Conservation (phyloP, 257 asterid species). For the Jasminum sambac region DNA sequence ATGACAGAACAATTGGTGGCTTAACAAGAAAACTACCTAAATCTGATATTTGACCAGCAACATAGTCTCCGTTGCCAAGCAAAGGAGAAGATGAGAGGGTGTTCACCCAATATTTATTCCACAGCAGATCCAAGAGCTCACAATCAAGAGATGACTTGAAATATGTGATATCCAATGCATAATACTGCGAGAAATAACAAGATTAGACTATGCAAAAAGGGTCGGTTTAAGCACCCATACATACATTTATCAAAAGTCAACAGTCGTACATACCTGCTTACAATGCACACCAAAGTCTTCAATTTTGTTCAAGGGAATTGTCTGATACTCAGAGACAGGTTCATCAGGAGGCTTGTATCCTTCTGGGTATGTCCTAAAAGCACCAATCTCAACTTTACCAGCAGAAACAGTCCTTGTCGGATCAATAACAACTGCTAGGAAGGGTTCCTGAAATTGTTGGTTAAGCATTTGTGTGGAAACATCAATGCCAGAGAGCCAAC, state of each 20-base stretch:
- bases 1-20: slow-evolving; percentile 16
- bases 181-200: slow-evolving; percentile 57
- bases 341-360: slow-evolving; percentile 97
- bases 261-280: slow-evolving; percentile 74
- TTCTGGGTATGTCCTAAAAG: slow-evolving; percentile 92
- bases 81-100: slow-evolving; percentile 96
- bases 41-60: slow-evolving; percentile 97
- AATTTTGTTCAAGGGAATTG: slow-evolving; percentile 93
- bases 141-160: slow-evolving; percentile 91
- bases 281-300: slow-evolving; percentile 99
- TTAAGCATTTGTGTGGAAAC: slow-evolving; percentile 97
- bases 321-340: slow-evolving; percentile 92
- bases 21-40: slow-evolving; percentile 52
- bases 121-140: slow-evolving; percentile 87
- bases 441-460: slow-evolving; percentile 95
- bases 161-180: slow-evolving; percentile 91
- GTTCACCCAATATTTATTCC: slow-evolving; percentile 99
- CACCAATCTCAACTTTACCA: slow-evolving; percentile 98
- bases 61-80: slow-evolving; percentile 98
- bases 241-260: slow-evolving; percentile 6
- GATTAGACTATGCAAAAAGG: slow-evolving; percentile 10
- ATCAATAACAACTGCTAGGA: slow-evolving; percentile 96
- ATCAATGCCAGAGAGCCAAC: slow-evolving; percentile 99
- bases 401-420: slow-evolving; percentile 98
- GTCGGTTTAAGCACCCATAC: slow-evolving; percentile 4